These are phyloP conservation scores for Saturnispora dispora DNA, from an alignment of 805 yeast genomes.

Conservation along the genomic window DNA sequence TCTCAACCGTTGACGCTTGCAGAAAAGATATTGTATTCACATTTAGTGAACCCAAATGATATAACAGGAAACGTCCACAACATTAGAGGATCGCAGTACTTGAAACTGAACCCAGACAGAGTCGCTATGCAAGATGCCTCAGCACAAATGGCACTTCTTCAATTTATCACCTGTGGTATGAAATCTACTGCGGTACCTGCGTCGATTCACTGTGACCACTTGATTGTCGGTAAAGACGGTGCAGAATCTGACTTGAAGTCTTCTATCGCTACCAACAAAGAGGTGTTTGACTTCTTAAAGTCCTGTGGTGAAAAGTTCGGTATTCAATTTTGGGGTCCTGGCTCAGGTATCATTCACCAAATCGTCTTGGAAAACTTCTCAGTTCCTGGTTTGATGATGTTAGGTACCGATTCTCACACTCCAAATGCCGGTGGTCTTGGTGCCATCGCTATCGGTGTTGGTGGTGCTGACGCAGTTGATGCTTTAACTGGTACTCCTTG, in stretches of 20 bases:
- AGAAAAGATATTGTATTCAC: constrained; percentile 91
- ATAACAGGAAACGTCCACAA: constrained; percentile 41
- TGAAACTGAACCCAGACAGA: constrained; percentile 93
- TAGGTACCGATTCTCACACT: constrained; percentile 96
- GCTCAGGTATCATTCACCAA: constrained; percentile 97
- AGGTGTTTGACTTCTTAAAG: constrained; percentile 86
- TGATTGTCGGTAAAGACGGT: constrained; percentile 93
- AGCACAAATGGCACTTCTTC: constrained; percentile 96
- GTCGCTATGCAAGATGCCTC: constrained; percentile 99
- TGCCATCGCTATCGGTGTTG: constrained; percentile 96
- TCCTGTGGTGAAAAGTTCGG: constrained; percentile 90
- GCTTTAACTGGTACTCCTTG: constrained; percentile 90
- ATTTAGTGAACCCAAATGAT: constrained; percentile 85
- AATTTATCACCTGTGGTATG: constrained; percentile 93
- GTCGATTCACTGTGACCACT: constrained; percentile 96
- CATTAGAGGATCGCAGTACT: constrained; percentile 79
- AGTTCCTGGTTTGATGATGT: constrained; percentile 92
- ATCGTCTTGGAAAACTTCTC: constrained; percentile 94
- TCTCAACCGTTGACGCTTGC: constrained; percentile 78
- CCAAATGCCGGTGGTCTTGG: constrained; percentile 99
- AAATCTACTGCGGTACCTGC: constrained; percentile 88
- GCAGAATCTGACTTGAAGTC: constrained; percentile 76
- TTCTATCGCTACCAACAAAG: constrained; percentile 84
- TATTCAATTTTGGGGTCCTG: constrained; percentile 98
- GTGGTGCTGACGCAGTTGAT: constrained; percentile 99